Base-by-base conservation (phyloP, 176 grass and related monocot genomes). In the Elaeis guineensis region DNA sequence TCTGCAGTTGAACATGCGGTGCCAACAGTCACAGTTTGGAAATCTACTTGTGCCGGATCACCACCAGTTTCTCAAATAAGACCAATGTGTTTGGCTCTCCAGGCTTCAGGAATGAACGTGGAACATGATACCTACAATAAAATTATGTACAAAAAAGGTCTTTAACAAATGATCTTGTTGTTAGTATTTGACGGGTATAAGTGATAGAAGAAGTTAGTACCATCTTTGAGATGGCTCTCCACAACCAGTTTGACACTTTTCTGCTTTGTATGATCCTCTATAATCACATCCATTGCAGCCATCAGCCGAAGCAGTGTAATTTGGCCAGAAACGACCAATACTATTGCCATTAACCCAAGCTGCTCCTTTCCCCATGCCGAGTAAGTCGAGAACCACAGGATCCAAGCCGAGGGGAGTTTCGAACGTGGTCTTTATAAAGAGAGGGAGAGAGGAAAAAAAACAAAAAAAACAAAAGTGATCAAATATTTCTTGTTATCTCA, bases 31-130 rank as follows among this genome's bases (percentile, higher is more conserved):
- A 89, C 82, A 0, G 82, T 86, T 52, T 56, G 69, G 82, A 95
- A 78, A 21, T 30, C 51, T 9, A 80, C 32, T 24, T n/a, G 17
- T 25, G 21, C 5, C 18, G 78, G 78, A 32, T 67, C 50, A 17
- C 90, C 86, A 15, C 90, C 90, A 24, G 77, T 79, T 65, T 95
- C 74, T 95, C 90, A 55, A 95, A 95, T 16, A 95, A 70, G 6
- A 83, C 25, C 11, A 95, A 68, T 3, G 71, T 79, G 86, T 95
- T 95, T 20, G 44, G 70, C 26, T 76, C 44, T 11, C 71, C 66
- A 1, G 52, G 28, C 28, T 54, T 76, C 49, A 95, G 80, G 86
- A 95, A 95, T 9, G 80, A 74, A 4, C 86, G 74, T 0, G 90
- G 83, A 22, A 95, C 77, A 32, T 95, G 90, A 73, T 95, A 84